phyloP scores from a whole-genome alignment of 169 alveolate genomes.

The Perkinsus chesapeaki region DNA sequence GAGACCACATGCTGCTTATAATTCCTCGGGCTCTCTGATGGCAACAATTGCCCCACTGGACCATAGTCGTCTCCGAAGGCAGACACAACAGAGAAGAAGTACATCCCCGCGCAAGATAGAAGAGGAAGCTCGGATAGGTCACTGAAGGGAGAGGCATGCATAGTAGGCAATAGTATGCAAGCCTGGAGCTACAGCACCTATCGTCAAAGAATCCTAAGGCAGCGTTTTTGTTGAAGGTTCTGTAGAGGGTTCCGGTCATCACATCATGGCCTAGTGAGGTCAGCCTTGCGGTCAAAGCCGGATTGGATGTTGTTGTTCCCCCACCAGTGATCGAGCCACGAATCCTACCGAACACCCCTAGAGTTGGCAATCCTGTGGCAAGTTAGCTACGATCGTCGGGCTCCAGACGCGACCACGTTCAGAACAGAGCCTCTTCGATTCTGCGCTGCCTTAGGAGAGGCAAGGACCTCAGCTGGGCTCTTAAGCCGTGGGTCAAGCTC shows the following conservation, averaged over 20 bases:
- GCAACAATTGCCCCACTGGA: neutral
- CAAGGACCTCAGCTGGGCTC: neutral
- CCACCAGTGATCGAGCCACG: neutral
- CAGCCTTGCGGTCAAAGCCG: neutral
- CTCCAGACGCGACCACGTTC: neutral
- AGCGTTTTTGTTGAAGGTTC: neutral
- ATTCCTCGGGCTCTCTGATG: neutral
- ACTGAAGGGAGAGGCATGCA: neutral
- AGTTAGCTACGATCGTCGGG: neutral
- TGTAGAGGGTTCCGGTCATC: neutral
- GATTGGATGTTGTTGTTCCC: neutral
- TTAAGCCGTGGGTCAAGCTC: neutral
- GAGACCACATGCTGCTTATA: too few species aligned
- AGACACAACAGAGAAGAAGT: neutral
- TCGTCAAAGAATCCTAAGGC: neutral
- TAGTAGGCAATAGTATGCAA: neutral
- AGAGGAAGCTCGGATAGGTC: neutral
- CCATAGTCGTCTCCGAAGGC: neutral
- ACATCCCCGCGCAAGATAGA: neutral
- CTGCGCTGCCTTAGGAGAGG: neutral
- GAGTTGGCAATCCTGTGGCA: neutral
- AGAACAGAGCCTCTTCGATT: neutral
- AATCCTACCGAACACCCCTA: neutral
- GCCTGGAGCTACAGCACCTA: neutral
- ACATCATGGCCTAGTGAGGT: neutral